Evolutionary conservation across 148 eudicot genomes (phyloP).

Genomic region (Vaccinium myrtillus): DNA sequence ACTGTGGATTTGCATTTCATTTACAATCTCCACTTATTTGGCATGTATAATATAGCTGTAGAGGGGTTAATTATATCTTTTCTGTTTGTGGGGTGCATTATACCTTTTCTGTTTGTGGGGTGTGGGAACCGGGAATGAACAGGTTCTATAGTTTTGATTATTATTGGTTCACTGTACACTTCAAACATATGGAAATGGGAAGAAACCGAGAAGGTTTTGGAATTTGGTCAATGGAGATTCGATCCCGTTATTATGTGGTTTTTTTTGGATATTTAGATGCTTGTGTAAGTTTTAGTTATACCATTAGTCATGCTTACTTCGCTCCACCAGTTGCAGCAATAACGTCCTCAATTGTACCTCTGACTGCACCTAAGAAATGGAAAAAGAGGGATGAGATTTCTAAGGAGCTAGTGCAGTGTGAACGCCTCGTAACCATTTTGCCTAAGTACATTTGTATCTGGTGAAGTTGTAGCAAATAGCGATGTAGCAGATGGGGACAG

Average conservation of each 20-base stretch:
- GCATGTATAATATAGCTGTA: background rate
- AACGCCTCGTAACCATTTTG: background rate
- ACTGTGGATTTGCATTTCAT: background rate
- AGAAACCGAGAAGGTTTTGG: too few relatives aligned
- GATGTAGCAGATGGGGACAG: background rate
- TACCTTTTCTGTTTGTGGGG: background rate
- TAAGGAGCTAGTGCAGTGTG: background rate
- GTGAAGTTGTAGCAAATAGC: background rate
- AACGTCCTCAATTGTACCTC: background rate
- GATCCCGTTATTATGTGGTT: too few relatives aligned
- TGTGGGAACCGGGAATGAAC: background rate
- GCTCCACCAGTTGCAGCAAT: background rate
- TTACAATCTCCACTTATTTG: background rate
- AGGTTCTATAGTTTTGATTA: background rate
- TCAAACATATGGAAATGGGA: background rate
- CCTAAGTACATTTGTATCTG: background rate
- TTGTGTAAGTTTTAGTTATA: background rate
- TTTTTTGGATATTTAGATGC: too few relatives aligned
- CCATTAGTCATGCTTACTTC: background rate
- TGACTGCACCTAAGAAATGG: background rate
- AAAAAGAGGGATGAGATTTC: background rate
- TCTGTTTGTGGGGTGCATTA: background rate
- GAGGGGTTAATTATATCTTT: background rate
- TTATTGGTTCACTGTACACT: background rate
- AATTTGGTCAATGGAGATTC: too few relatives aligned